Base-by-base conservation (phyloP, 225 moss, liverwort and hornwort species). In the Takakia lepidozioides region DNA sequence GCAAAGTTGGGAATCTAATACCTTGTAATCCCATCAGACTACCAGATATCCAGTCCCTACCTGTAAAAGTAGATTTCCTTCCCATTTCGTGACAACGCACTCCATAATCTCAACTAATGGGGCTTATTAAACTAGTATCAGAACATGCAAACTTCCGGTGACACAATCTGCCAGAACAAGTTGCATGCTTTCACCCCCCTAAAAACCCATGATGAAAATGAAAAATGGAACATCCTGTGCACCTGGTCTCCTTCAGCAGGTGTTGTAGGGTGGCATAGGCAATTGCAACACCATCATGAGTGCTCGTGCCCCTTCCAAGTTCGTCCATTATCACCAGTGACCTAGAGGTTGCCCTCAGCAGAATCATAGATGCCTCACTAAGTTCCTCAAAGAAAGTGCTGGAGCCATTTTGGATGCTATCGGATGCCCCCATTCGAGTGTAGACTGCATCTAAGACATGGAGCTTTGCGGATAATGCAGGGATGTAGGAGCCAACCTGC, bases 311-410 rank as follows among this genome's bases (percentile, higher is more conserved):
- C 29, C 98, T 74, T 39, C 98, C 98, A 42, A 98, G 75, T 30
- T 98, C 98, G 63, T 98, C 98, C 54, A 98, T 65, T 21, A 98
- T 98, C 58, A 98, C 91, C 38, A 98, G 73, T 3, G 98, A 98
- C 21, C 85, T 76, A 25, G 80, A 63, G 45, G 98, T 77, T 16
- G 98, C 98, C 58, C 63, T 71, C 53, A 55, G 78, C 54, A 98
- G 59, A 24, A 98, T 98, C 30, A 73, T 63, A 8, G 98, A 98
- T 4, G 91, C 77, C 73, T 98, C 98, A 58, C 85, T 98, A 21
- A 98, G 87, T 65, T 98, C 98, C 75, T 98, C 98, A 51, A 87
- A 91, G 64, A 98, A 98, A 29, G 98, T 98, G 70, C 91, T 91
- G 11, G 83, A 81, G 8, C 98, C 98, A 74, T 87, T 87, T 28